Conservation (phyloP, 257 asterid genomes). For the Striga asiatica region DNA sequence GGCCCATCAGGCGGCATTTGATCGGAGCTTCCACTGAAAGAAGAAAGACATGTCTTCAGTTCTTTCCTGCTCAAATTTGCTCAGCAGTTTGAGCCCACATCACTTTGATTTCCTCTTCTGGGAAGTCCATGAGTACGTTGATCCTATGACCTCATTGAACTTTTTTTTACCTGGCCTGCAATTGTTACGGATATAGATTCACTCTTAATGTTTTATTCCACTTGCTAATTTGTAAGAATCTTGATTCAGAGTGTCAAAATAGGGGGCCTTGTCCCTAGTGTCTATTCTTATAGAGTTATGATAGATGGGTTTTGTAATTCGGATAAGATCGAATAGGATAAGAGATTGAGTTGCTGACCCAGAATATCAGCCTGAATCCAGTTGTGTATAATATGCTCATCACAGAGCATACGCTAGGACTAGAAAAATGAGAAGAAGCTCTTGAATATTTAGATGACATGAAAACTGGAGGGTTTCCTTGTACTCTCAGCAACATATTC, state of each 20-base stretch:
- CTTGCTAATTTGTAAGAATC: conserved; percentile 45
- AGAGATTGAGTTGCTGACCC: conserved; percentile 29
- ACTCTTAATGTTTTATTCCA: conserved; percentile 42
- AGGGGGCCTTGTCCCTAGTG: conserved; percentile 41
- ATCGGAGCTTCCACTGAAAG: too few species aligned
- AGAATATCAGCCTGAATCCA: conserved; percentile 35
- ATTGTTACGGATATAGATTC: conserved; percentile 42
- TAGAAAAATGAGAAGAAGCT: conserved; percentile 48
- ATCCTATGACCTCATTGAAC: conserved; percentile 52
- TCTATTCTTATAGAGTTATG: conserved; percentile 50
- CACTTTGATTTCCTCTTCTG: conserved; percentile 53
- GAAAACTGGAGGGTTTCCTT: conserved; percentile 45
- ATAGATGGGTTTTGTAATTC: conserved; percentile 61
- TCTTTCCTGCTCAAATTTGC: conserved; percentile 36
- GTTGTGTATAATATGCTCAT: conserved; percentile 59
- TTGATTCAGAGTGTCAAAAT: conserved; percentile 35
- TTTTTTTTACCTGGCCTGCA: conserved; percentile 50
- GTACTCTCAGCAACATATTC: conserved; percentile 52
- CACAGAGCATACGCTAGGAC: conserved; percentile 43
- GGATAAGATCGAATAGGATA: conserved; percentile 49
- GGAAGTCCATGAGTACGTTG: conserved; percentile 38
- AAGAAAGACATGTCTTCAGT: conserved; percentile 37
- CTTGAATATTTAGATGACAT: conserved; percentile 46
- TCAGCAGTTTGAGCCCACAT: conserved; percentile 33
- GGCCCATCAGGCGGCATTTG: conserved; percentile 21